Conservation (phyloP, 1,284 basidiomycete species). For the Psilocybe mexicana region DNA sequence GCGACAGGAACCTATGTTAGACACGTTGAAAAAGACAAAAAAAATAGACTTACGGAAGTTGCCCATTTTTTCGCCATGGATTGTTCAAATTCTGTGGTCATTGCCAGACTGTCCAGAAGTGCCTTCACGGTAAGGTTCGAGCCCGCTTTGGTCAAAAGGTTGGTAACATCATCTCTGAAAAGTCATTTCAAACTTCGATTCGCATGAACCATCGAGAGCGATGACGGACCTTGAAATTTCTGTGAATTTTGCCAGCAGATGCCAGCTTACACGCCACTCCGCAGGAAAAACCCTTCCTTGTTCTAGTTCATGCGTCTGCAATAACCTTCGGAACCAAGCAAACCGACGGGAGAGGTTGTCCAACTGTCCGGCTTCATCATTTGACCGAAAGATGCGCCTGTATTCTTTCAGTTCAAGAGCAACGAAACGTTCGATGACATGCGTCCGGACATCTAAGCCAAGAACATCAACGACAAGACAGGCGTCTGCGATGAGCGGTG, state of each 20-base stretch:
- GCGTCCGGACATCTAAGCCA: conserved; percentile 76
- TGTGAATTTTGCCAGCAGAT: conserved; percentile 79
- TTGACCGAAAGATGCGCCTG: conserved; percentile 90
- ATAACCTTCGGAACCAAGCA: conserved; percentile 94
- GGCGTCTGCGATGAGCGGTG: conserved; percentile 69
- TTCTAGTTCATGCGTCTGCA: conserved; percentile 88
- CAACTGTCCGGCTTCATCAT: conserved; percentile 93
- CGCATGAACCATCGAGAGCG: background rate
- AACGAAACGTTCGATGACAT: conserved; percentile 89
- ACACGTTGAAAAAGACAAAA: background rate
- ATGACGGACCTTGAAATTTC: conserved; percentile 77
- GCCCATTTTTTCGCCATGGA: conserved; percentile 80
- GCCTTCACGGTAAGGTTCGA: conserved; percentile 74
- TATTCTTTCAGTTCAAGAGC: conserved; percentile 94
- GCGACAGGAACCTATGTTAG: background rate
- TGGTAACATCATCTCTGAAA: conserved; percentile 68
- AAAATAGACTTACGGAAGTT: conserved; percentile 57
- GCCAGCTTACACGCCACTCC: conserved; percentile 82
- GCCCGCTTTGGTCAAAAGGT: conserved; percentile 66
- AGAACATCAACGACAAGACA: conserved; percentile 86
- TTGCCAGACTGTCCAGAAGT: conserved; percentile 83
- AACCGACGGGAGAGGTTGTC: conserved; percentile 95
- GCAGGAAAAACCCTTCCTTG: conserved; percentile 80
- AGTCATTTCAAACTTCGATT: background rate
- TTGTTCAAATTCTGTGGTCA: conserved; percentile 84